A percentile compares a stretch with the other conserved stretches of the same genome.
phyloP scores from a whole-genome alignment of 441 rosid species.

The Euphorbia schlechtendalii region DNA sequence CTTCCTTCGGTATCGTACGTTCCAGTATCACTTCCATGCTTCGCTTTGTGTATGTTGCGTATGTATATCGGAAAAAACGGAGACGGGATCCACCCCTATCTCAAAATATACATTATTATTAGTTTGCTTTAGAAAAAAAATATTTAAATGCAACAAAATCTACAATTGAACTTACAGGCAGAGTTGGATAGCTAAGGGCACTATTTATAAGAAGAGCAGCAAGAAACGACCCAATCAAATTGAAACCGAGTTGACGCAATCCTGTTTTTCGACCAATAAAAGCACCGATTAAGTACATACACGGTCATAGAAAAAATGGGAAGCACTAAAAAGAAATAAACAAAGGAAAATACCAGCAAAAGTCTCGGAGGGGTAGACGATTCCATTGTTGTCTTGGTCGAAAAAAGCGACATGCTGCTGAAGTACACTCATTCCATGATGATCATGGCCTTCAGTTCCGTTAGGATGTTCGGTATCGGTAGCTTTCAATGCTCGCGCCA shows the following conservation, averaged over 20 bases:
- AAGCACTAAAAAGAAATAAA: no score
- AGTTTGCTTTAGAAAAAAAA: not conserved
- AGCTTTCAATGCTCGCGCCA: conserved; percentile 73
- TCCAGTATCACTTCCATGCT: conserved; percentile 75
- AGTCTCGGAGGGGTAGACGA: conserved; percentile 80
- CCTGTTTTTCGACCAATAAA: conserved; percentile 34
- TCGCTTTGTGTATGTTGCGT: conserved; percentile 63
- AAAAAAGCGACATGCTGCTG: conserved; percentile 86
- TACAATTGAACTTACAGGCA: conserved; percentile 38
- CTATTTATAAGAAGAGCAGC: conserved; percentile 37
- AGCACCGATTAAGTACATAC: not conserved
- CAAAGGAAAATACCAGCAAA: conserved; percentile 31
- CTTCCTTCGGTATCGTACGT: conserved; percentile 79
- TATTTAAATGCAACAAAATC: not conserved
- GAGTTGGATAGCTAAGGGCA: conserved; percentile 53
- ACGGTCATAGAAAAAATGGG: no score
- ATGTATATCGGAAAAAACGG: conserved; percentile 67
- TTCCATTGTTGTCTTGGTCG: conserved; percentile 64
- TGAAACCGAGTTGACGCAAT: conserved; percentile 57
- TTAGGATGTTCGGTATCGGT: conserved; percentile 55
- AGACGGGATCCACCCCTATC: conserved; percentile 80
- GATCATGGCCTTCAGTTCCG: conserved; percentile 52
- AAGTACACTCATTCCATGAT: conserved; percentile 55
- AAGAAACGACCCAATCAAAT: conserved; percentile 40
- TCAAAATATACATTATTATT: not conserved